Evolutionary conservation across 495 filamentous ascomycete species (phyloP), one percentile per base, ranked within the genome.

Genomic region (Hypoxylon fragiforme): DNA sequence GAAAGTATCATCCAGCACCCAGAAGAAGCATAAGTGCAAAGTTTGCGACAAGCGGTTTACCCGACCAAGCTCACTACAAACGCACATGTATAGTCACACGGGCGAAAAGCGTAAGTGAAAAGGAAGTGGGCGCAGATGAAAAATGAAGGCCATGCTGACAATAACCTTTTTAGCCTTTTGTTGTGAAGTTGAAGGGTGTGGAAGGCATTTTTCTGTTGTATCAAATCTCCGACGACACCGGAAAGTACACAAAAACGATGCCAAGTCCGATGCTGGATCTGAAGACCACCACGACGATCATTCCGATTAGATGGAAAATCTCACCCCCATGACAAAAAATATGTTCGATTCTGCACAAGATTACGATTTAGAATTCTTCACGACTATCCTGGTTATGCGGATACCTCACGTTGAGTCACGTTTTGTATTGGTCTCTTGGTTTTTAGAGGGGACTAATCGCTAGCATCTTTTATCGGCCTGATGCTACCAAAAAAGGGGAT

Each of bases 21-120:
- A 97, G 67, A 98, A 98, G 84, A 98, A 97, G 79, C 94, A 98
- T 76, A 97, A 96, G 74, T 98, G 94, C 81, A 97, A 97, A 78
- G 89, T 98, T 42, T 98, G 94, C 77, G 94, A 97, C 74, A 98
- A 98, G 83, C 85, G 94, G 6, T 98, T 98, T 70, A 97, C 94
- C 7, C 83, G 94, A 31, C 94, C 94, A 0, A 97, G 92, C 66
- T 98, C 94, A 5, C 71, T 98, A 24, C 95, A 97, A 63, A 98
- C 94, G 18, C 94, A 98, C 66, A 97, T 97, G 85, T 98, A 98
- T 73, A 96, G 91, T 69, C 94, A 98, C 70, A 98, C 94, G 42
- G 94, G 94, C 64, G 95, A 98, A 72, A 98, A 98, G 74, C 94
- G 92, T 97, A 81, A 86, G 92, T 85, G 8, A 14, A 24, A 8